Evolutionary conservation across 805 yeast species (phyloP).

Genomic region (Jamesozyma lodderae): DNA sequence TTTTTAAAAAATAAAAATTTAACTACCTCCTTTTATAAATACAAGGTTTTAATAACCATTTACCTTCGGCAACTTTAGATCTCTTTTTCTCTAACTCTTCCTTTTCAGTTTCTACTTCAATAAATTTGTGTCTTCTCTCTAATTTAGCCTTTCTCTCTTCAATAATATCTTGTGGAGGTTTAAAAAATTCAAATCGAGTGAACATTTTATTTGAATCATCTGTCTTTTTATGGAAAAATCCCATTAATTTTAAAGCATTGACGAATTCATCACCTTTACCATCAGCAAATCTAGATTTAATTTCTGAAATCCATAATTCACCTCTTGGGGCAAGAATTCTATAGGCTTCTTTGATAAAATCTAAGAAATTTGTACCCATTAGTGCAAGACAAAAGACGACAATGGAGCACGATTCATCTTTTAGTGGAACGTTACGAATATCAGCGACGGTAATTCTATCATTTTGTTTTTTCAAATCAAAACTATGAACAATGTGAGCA

Average conservation of each 20-base stretch:
- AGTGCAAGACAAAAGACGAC: slow-evolving; percentile 91
- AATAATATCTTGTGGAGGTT: slow-evolving; percentile 64
- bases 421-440: slow-evolving; percentile 79
- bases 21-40: slow-evolving; percentile 76
- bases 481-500: slow-evolving; percentile 62
- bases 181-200: slow-evolving; percentile 86
- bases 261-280: slow-evolving; percentile 73
- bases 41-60: slow-evolving; percentile 91
- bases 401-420: slow-evolving; percentile 67
- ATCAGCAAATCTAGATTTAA: slow-evolving; percentile 82
- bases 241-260: slow-evolving; percentile 62
- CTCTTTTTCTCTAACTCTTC: slow-evolving; percentile 52
- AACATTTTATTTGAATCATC: slow-evolving; percentile 90
- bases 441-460: slow-evolving; percentile 94
- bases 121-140: slow-evolving; percentile 55
- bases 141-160: slow-evolving; percentile 53
- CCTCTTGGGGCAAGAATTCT: slow-evolving; percentile 84
- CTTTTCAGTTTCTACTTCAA: slow-evolving; percentile 59
- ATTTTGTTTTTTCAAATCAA: slow-evolving; percentile 85
- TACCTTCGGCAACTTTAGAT: slow-evolving; percentile 55
- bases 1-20: neutral
- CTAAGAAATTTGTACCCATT: slow-evolving; percentile 96
- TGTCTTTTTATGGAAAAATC: slow-evolving; percentile 81
- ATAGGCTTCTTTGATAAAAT: slow-evolving; percentile 83
- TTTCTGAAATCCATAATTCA: slow-evolving; percentile 95